Base-by-base conservation (phyloP, 116 monocot genomes). In the Phalaenopsis hybrid region DNA sequence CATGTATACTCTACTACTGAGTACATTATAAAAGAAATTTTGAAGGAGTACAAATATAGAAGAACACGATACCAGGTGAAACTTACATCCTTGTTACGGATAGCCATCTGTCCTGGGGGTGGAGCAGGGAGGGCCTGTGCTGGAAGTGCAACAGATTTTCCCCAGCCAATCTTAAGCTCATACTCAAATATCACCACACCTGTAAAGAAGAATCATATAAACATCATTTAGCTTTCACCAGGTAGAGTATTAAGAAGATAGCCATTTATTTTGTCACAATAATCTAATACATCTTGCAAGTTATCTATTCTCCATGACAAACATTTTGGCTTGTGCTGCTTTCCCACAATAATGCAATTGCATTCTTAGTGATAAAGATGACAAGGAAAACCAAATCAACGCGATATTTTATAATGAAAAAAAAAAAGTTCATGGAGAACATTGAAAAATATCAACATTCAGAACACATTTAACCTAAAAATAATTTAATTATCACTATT, bases 151-250 rank as follows among this genome's bases (percentile, higher is more conserved):
- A 99, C 99, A 85, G 99, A 99, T 65, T 99, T 99, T 44, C 99
- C 99, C 99, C 99, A 99, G n/a, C 99, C 99, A 85, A 99, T 92
- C 87, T 99, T 99, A 86, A 99, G 86, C 79, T 99, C 95, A 88
- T 99, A 95, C 58, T 95, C 99, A 89, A 90, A 99, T 28, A 99
- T 89, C 80, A 99, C 85, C 23, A 99, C 94, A 81, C 99, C 99
- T 99, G 83, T 41, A 85, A 80, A 70, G 65, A 41, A 74, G 28
- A 23, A 76, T 52, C 21, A 74, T 28, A 44, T 18, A 68, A 75
- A 46, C 73, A 75, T 75, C 75, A 75, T 46, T n/a, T 75, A 10
- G 18, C 46, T 46, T 75, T 75, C 67, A 63, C 8, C 18, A 67
- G 28, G 28, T 3, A 67, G 28, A 67, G 28, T 67, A 67, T 7